Conservation (phyloP, 2,329 filamentous ascomycete genomes). For the Sporothrix brasiliensis region DNA sequence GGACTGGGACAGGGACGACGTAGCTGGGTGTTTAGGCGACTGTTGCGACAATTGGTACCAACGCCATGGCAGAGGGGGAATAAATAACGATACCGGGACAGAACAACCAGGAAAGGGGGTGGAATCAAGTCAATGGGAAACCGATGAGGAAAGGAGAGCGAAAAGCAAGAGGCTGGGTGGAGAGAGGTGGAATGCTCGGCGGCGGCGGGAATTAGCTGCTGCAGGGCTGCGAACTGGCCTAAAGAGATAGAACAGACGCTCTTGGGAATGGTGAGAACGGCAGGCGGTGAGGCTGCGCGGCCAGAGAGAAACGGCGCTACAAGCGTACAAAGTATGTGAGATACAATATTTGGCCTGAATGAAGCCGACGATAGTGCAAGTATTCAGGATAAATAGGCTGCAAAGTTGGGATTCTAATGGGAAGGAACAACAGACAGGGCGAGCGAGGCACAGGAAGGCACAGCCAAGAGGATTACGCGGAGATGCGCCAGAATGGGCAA, state of each 20-base stretch:
- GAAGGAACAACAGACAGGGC: constrained; percentile 3
- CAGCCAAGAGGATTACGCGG: constrained; percentile 23
- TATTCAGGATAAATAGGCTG: no score
- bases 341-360: neutral
- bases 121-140: constrained; percentile 15
- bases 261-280: neutral
- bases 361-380: constrained; percentile 14
- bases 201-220: constrained; percentile 31
- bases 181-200: constrained; percentile 31
- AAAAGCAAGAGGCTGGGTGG: constrained; percentile 29
- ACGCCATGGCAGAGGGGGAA: constrained; percentile 29
- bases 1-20: neutral
- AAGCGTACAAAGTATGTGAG: neutral
- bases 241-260: constrained; percentile 14
- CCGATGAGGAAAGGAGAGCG: constrained; percentile 9
- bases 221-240: constrained; percentile 18
- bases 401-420: neutral
- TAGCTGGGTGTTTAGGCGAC: constrained; percentile 26
- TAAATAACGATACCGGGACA: neutral
- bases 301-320: neutral
- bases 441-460: constrained; percentile 23
- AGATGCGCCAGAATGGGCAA: constrained; percentile 15
- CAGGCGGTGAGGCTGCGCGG: neutral
- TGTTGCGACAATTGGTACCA: constrained; percentile 12
- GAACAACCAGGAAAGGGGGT: neutral